Percentiles rank a stretch among this genome's conserved stretches.
phyloP scores from a whole-genome alignment of 208 protist species.

The Acanthamoeba triangularis region DNA sequence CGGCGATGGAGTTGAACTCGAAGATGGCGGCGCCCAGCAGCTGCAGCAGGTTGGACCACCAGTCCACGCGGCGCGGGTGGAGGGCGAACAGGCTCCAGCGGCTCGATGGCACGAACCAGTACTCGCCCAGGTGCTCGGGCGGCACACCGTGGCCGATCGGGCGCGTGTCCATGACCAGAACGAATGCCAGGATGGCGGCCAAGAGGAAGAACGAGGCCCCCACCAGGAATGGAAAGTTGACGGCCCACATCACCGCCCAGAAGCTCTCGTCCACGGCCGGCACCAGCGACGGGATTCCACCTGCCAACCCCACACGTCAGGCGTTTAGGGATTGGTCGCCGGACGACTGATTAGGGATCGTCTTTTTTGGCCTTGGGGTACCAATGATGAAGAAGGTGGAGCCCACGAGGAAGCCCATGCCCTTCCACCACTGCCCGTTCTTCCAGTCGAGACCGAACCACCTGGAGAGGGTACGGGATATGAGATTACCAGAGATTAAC shows the following conservation, averaged over 20 bases:
- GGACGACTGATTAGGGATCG: no score
- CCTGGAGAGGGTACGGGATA: background rate
- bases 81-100: background rate
- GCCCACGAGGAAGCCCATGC: background rate
- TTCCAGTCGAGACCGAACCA: background rate
- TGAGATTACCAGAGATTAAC: background rate
- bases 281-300: constrained; percentile 3
- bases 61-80: background rate
- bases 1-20: background rate
- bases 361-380: no score
- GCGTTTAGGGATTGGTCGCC: no score
- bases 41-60: background rate
- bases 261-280: constrained; percentile 18
- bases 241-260: background rate
- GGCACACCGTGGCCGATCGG: constrained; percentile 1
- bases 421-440: constrained; percentile 40
- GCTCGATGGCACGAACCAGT: background rate
- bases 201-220: background rate
- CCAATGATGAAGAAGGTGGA: background rate
- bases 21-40: background rate
- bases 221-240: background rate
- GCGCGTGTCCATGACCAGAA: background rate
- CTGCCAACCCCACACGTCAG: background rate
- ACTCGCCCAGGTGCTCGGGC: background rate
- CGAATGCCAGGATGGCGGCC: background rate